Evolutionary conservation across 176 grass and related monocot species (phyloP).

Genomic region (Raddia guianensis): DNA sequence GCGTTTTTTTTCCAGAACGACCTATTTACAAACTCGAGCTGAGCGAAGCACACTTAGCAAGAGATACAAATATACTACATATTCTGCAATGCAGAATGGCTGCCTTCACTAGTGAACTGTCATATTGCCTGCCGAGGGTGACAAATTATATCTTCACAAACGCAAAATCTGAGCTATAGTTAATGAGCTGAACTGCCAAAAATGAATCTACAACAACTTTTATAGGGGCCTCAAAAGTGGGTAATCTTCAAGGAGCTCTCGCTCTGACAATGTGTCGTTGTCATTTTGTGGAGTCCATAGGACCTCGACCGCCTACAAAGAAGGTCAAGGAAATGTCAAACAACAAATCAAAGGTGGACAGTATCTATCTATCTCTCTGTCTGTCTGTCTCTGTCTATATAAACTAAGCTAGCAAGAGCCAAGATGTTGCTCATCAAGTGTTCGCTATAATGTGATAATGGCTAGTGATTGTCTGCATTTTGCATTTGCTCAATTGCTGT

Average conservation of each 20-base stretch:
- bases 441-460: background rate
- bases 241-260: conserved; percentile 93
- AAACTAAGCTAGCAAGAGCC: background rate
- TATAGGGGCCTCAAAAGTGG: conserved; percentile 72
- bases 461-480: background rate
- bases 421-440: conserved; percentile 10
- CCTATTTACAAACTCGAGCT: conserved; percentile 37
- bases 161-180: conserved; percentile 39
- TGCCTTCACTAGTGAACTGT: background rate
- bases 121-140: background rate
- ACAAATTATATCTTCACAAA: conserved; percentile 41
- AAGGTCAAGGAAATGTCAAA: conserved; percentile 5
- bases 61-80: conserved; percentile 23
- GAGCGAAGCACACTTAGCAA: background rate
- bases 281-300: conserved; percentile 98
- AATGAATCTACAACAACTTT: conserved; percentile 36
- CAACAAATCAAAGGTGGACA: background rate
- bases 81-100: background rate
- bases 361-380: too few relatives aligned
- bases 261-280: conserved; percentile 82
- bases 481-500: conserved; percentile 1
- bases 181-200: conserved; percentile 44
- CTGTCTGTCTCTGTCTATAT: too few relatives aligned
- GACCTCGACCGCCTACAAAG: conserved; percentile 83
- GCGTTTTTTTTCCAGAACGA: background rate